phyloP scores from a whole-genome alignment of 345 rosid species.

The Triadica sebifera region DNA sequence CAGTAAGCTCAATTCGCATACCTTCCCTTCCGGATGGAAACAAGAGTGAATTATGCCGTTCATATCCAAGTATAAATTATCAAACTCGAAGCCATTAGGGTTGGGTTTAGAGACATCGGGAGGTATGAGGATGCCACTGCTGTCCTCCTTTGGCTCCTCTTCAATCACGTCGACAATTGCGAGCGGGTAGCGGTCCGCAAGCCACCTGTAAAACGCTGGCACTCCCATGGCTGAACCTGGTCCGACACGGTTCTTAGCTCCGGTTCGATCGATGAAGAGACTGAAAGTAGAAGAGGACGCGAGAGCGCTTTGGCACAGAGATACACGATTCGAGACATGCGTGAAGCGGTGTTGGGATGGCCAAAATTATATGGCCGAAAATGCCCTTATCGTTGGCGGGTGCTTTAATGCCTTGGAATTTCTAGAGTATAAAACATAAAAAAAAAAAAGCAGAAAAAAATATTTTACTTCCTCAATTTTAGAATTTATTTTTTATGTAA shows the following conservation, averaged over 20 bases:
- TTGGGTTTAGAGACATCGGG: slow-evolving; percentile 72
- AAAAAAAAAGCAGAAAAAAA: no score
- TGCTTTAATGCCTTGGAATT: no score
- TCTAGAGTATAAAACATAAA: no score
- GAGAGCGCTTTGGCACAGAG: no score
- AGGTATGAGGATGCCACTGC: slow-evolving; percentile 39
- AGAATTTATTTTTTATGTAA: no score
- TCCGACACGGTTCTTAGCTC: not conserved
- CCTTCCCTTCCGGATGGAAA: no score
- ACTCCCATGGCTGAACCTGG: slow-evolving; percentile 64
- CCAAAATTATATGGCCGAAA: no score
- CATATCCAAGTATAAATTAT: slow-evolving; percentile 91
- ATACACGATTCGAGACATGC: not conserved
- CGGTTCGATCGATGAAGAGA: not conserved
- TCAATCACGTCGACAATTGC: slow-evolving; percentile 78
- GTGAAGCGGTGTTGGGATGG: not conserved
- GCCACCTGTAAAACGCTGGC: slow-evolving; percentile 95
- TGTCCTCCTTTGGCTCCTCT: slow-evolving; percentile 53
- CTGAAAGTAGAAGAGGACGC: not conserved
- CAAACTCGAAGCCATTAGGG: slow-evolving; percentile 90
- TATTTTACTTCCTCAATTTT: no score
- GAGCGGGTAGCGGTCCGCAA: slow-evolving; percentile 87
- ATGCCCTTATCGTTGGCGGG: no score
- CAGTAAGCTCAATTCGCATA: no score
- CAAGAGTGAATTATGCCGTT: slow-evolving; percentile 71